Evolutionary conservation across 2,329 filamentous ascomycete genomes (phyloP), one percentile per base, ranked within the genome.

Genomic region (Hymenoscyphus scutula): DNA sequence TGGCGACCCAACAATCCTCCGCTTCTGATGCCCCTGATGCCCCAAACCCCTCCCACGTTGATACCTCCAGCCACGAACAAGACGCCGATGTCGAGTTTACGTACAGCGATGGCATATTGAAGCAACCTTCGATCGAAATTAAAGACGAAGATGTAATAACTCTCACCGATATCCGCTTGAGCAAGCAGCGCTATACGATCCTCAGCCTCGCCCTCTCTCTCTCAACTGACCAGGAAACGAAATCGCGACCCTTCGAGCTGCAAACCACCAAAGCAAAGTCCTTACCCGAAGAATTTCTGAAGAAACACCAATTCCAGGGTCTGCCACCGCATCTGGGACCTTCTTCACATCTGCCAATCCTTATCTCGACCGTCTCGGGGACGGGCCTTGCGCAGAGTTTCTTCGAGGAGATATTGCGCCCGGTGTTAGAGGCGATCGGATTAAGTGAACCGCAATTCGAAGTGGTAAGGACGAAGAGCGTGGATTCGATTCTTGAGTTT

Each of bases 351-450:
- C 65, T 88, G n/a, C 82, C 90, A 68, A 78, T 92, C 19, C 74
- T 93, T 25, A 80, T 92, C 19, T 92, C 89, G 1, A 86, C 82
- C 0, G 78, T 79, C 23, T 90, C 90, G 0, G 90, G 90, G 15
- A 82, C 82, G 1, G 82, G 84, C 1, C 77, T 79, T 15, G 86
- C 89, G 0, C 72, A 77, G 32, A 66, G 70, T 1, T 86, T 89
- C 67, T 90, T 83, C 75, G 72, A 82, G 1, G 64, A 74, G 3
- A 79, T 86, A 0, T 70, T 92, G 17, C 75, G 76, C 59, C 87
- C 85, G 1, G 73, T 90, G 1, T 77, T 90, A 54, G 69, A 69
- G 17, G 69, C 77, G 1, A 68, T 85, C 2, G 79, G 77, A 5
- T 65, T 84, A n/a, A 57, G 68, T 51, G 60, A 73, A 15, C 63